A percentile compares a stretch with the other conserved stretches of the same genome.
Evolutionary conservation across 225 moss, liverwort and hornwort genomes (phyloP).

Genomic region (Rhytidiadelphus loreus): DNA sequence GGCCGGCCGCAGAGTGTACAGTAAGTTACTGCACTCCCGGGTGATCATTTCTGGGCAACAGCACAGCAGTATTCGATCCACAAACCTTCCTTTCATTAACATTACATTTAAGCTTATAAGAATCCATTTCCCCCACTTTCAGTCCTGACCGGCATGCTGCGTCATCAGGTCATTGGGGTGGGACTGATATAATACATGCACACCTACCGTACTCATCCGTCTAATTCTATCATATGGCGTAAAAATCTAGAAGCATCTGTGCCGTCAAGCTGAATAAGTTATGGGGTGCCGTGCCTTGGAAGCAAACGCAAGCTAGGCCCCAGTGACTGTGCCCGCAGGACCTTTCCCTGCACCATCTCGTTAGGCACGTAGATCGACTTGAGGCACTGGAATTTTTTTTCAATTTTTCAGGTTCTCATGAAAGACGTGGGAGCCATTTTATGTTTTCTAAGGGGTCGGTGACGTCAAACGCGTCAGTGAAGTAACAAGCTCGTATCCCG

Average conservation of each 20-base stretch:
- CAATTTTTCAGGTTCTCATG: not conserved
- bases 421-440: not conserved
- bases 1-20: not conserved
- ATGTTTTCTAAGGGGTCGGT: not conserved
- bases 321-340: not conserved
- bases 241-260: not conserved
- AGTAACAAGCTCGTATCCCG: not conserved
- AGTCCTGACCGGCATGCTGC: not conserved
- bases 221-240: not conserved
- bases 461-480: not conserved
- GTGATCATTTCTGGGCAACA: not conserved
- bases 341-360: not conserved
- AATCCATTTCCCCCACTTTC: not conserved
- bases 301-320: not conserved
- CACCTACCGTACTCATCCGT: not conserved
- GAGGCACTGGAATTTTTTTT: not conserved
- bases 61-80: not conserved
- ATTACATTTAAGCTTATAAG: not conserved
- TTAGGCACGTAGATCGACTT: not conserved
- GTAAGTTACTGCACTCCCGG: not conserved
- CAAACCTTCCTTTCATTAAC: not conserved
- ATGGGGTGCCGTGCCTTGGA: conserved; percentile 4
- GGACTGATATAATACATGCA: too few species aligned
- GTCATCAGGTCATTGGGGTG: not conserved
- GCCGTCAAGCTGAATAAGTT: not conserved